phyloP scores from a whole-genome alignment of 73 alveolate genomes.

The Paramecium sonneborni region DNA sequence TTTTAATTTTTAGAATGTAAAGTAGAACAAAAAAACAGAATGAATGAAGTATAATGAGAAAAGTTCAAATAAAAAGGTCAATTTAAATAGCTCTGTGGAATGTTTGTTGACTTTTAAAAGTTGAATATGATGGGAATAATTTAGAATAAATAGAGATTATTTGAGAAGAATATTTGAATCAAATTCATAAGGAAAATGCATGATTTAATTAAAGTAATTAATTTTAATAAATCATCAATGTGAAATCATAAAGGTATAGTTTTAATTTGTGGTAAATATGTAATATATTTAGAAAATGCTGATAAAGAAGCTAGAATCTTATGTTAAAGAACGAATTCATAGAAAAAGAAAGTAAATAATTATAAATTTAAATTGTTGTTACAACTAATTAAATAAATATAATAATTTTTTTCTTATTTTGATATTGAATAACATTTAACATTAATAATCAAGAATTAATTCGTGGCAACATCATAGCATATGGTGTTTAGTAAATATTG shows the following conservation, averaged over 20 bases:
- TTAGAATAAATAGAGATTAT: not conserved
- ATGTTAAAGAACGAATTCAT: not conserved
- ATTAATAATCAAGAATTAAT: not conserved
- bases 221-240: conserved; percentile 6
- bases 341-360: not conserved
- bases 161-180: not conserved
- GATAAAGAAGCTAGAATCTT: not conserved
- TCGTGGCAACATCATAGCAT: not conserved
- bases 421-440: not conserved
- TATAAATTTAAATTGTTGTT: conserved; percentile 21
- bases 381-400: conserved; percentile 14
- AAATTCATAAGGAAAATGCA: not conserved
- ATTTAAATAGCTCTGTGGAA: not conserved
- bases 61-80: not conserved
- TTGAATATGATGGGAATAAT: not conserved
- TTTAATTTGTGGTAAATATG: conserved; percentile 1
- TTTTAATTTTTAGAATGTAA: not conserved
- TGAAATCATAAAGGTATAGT: not conserved
- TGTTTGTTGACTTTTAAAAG: not conserved
- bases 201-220: not conserved
- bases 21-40: not conserved
- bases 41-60: not conserved
- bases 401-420: not conserved
- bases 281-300: not conserved
- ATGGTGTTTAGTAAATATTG: not conserved